These are phyloP conservation scores for Micromonas pusilla DNA, from an alignment of 139 green algal genomes.

Conservation along the genomic window DNA sequence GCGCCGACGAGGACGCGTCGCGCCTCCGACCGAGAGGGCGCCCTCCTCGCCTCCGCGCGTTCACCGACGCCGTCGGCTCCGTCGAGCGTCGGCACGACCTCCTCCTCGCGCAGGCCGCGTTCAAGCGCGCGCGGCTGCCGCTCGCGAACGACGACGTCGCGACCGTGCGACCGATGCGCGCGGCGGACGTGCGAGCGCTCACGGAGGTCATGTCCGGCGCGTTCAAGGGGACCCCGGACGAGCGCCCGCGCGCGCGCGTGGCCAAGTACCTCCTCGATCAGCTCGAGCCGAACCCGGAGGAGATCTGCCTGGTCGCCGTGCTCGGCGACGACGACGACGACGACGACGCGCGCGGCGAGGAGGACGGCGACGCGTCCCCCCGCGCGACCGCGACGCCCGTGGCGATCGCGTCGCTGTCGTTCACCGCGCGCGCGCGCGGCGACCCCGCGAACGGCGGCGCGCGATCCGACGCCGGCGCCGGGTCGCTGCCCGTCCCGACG, in stretches of 20 bases:
- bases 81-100: too few species aligned
- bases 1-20: too few species aligned
- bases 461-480: too few species aligned
- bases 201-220: not conserved
- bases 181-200: not conserved
- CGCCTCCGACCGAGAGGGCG: too few species aligned
- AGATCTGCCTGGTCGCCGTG: slow-evolving; percentile 4
- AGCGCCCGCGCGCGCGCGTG: not conserved
- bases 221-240: not conserved
- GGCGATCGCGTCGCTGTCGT: not conserved
- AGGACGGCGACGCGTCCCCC: too few species aligned
- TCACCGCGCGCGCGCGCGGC: not conserved
- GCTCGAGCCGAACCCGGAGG: not conserved
- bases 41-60: too few species aligned
- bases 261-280: not conserved
- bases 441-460: not conserved
- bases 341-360: not conserved
- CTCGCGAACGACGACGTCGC: not conserved
- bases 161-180: not conserved
- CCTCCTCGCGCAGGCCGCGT: too few species aligned
- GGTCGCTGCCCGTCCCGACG: not conserved
- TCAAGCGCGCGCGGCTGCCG: not conserved
- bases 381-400: too few species aligned
- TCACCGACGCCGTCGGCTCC: too few species aligned
- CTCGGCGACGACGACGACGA: too few species aligned